Conservation (phyloP, 208 protist genomes). For the Leishmania gerbilli region DNA sequence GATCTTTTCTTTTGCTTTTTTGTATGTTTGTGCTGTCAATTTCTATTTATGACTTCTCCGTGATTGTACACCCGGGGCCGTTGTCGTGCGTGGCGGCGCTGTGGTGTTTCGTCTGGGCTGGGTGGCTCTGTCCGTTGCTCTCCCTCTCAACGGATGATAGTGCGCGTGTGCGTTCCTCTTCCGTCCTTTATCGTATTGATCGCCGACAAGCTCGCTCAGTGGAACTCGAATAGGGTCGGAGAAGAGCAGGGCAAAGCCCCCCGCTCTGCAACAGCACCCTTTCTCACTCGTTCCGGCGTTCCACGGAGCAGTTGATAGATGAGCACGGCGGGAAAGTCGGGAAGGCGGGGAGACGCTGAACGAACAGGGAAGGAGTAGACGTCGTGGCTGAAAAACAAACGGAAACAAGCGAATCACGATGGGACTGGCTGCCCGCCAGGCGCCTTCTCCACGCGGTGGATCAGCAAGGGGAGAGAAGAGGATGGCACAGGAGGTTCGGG, state of each 20-base stretch:
- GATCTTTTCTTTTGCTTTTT: background rate
- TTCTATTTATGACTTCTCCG: background rate
- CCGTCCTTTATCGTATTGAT: background rate
- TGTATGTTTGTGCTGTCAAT: background rate
- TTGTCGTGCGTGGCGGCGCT: background rate
- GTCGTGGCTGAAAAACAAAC: background rate
- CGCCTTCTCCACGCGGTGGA: background rate
- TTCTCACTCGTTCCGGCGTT: background rate
- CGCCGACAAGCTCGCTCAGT: background rate
- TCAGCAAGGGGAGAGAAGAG: background rate
- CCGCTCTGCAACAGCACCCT: background rate
- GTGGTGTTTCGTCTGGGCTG: background rate
- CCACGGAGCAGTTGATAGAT: background rate
- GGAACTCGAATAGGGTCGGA: background rate
- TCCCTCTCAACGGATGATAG: background rate
- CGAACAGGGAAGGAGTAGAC: background rate
- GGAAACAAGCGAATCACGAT: background rate
- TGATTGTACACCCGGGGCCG: background rate
- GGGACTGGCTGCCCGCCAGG: background rate
- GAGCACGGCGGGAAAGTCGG: background rate
- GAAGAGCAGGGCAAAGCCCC: background rate
- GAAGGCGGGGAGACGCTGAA: background rate
- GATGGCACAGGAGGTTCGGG: background rate
- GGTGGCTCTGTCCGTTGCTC: background rate
- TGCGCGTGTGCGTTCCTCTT: background rate